A percentile compares a stretch with the other conserved stretches of the same genome.
These are phyloP conservation scores for Backusella circina DNA, from an alignment of 192 early-diverging fungal species.

Conservation along the genomic window DNA sequence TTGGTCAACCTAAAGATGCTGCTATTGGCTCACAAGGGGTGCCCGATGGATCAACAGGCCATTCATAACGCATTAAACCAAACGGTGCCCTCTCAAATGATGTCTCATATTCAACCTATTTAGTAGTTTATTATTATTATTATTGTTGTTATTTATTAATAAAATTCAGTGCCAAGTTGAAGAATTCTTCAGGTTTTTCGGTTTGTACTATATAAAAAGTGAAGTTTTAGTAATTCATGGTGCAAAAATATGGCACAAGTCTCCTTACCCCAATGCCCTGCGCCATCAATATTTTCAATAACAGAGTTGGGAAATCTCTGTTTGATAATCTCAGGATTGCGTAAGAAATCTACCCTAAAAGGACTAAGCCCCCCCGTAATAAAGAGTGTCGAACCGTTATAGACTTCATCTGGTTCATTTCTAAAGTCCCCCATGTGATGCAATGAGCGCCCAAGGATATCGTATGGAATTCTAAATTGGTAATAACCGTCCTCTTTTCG, in stretches of 20 bases:
- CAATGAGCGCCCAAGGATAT: conserved; percentile 56
- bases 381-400: conserved; percentile 68
- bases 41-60: conserved; percentile 54
- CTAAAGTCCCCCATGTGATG: conserved; percentile 49
- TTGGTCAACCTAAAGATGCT: conserved; percentile 75
- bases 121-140: not conserved
- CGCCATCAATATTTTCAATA: conserved; percentile 60
- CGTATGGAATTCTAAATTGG: conserved; percentile 71
- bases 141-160: not conserved
- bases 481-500: conserved; percentile 38
- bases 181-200: conserved; percentile 66
- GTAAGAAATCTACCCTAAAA: conserved; percentile 54
- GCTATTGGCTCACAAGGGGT: conserved; percentile 73
- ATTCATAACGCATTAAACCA: conserved; percentile 45
- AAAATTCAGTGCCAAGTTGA: conserved; percentile 26
- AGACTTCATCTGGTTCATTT: conserved; percentile 36
- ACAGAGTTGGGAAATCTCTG: conserved; percentile 67
- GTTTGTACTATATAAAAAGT: conserved; percentile 49
- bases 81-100: conserved; percentile 27
- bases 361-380: conserved; percentile 66
- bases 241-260: not conserved
- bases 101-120: conserved; percentile 13
- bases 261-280: conserved; percentile 84
- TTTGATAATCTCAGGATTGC: conserved; percentile 52
- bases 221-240: not conserved